These are phyloP conservation scores for Mortierella polycephala DNA, from an alignment of 371 early-diverging fungal species.

Conservation along the genomic window DNA sequence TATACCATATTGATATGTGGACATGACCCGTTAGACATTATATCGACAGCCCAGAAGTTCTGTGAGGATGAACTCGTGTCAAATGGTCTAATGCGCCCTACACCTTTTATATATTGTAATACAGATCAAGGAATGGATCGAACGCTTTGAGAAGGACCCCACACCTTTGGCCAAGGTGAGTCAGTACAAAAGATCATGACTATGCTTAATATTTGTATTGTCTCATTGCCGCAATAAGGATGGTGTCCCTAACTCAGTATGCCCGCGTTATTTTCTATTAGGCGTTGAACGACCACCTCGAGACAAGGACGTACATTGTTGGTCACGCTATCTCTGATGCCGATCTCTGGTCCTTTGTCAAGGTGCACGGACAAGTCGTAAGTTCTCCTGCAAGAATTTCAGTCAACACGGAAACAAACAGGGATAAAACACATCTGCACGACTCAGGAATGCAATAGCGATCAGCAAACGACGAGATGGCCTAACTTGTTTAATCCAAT, in stretches of 20 bases:
- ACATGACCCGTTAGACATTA: too few relatives aligned
- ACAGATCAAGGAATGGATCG: constrained; percentile 47
- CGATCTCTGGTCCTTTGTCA: constrained; percentile 78
- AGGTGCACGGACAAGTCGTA: constrained; percentile 71
- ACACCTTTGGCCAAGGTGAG: constrained; percentile 42
- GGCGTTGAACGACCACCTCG: constrained; percentile 74
- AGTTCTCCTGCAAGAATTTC: constrained; percentile 14
- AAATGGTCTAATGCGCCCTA: background rate
- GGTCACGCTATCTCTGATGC: constrained; percentile 72
- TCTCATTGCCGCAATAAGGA: background rate
- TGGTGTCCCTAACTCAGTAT: background rate
- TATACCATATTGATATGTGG: too few relatives aligned
- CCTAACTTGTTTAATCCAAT: too few relatives aligned
- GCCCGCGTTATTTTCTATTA: constrained; percentile 13
- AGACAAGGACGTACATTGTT: constrained; percentile 71
- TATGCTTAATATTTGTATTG: background rate
- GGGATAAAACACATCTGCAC: background rate
- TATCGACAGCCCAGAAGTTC: background rate
- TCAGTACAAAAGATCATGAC: too few relatives aligned
- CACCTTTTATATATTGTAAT: background rate
- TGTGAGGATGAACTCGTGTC: background rate
- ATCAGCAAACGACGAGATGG: background rate
- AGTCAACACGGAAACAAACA: background rate
- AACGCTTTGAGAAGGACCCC: constrained; percentile 41
- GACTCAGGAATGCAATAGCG: background rate